Base-by-base conservation (phyloP, 108 stramenopile species). In the Craspedostauros australis region DNA sequence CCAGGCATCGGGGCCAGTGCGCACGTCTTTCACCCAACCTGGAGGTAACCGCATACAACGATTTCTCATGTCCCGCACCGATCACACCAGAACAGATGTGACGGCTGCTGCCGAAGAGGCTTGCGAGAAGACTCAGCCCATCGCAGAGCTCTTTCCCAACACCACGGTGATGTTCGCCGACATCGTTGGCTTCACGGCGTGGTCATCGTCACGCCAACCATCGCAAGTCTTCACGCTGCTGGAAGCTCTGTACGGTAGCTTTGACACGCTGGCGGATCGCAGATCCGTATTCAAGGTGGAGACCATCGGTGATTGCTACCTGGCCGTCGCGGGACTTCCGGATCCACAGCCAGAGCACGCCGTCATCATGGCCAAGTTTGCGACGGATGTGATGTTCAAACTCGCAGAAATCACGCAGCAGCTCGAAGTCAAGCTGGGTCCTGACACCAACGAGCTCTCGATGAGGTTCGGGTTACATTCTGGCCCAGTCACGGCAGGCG, bases 231-330 rank as follows among this genome's bases (percentile, higher is more conserved):
- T 72, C 37, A 54, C 53, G 1, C 45, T 68, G 5, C 44, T 65
- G 14, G 63, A 72, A 32, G 57, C 64, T 18, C 38, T 72, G 6
- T 72, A 60, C 50, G 22, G 38, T 20, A 23, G 22, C 3, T 72
- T 72, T 37, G 68, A 70, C 24, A 23, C 27, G n/a, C 27, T 58
- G 23, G 75, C 75, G 0, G 45, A 53, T 28, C 28, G 47, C 26
- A 39, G 59, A 46, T 51, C 25, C 23, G 70, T 76, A 2, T 76
- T 66, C 71, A 76, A 72, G 42, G 25, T 74, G 8, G 57, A 46
- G 20, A 76, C 75, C 50, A 54, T 79, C 9, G 77, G 77, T n/a
- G 77, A 79, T 59, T 79, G 77, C 33, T 79, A 79, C 32, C 49
- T 79, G 23, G 77, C 77, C 8, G 57, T 55, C 27, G 43, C 66